Evolutionary conservation across 2,329 filamentous ascomycete species (phyloP), one percentile per base, ranked within the genome.

Genomic region (Penicillium crustosum): DNA sequence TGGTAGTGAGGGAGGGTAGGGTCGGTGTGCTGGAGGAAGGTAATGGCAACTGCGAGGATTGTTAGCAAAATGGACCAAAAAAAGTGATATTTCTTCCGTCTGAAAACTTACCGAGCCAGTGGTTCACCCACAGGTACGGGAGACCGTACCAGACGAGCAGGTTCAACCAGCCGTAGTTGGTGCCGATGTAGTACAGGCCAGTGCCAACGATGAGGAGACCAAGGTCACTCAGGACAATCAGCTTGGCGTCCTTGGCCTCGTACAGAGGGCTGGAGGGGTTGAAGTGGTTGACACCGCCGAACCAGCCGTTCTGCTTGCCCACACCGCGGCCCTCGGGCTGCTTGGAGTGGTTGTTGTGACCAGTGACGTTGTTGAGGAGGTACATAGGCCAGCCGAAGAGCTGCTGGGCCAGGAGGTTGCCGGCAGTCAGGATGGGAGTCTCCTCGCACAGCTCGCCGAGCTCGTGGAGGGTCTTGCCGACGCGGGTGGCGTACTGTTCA

Each of bases 41-140:
- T 97, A 77, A 97, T 97, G 75, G 93, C 93, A 66, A 97, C 93
- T 93, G 41, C 36, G 19, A 39, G 8, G 8, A 15, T 15, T 49
- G 45, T 55, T 51, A 60, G 59, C 64, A 55, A 62, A 51, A 7
- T 5, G 4, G 13, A 21, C 6, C 8, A 2, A 6, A 5, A 36
- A 57, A 55, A n/a, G 4, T 47, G 9, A 44, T n/a, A 17, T 21
- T 4, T 21, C 19, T 45, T 31, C 21, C 7, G 44, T 33, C 29
- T 21, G 21, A 8, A 36, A 51, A 84, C 90, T 83, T 87, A 94
- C 91, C 90, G 56, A 97, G 89, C 93, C 93, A 97, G 86, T 97
- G 92, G 85, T 97, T 96, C 56, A 97, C 93, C 93, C 93, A 97
- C 61, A 97, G 83, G 77, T 97, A 99, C 38, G 94, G 94, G 58